phyloP scores from a whole-genome alignment of 345 rosid species.

The Arabis hirsuta region DNA sequence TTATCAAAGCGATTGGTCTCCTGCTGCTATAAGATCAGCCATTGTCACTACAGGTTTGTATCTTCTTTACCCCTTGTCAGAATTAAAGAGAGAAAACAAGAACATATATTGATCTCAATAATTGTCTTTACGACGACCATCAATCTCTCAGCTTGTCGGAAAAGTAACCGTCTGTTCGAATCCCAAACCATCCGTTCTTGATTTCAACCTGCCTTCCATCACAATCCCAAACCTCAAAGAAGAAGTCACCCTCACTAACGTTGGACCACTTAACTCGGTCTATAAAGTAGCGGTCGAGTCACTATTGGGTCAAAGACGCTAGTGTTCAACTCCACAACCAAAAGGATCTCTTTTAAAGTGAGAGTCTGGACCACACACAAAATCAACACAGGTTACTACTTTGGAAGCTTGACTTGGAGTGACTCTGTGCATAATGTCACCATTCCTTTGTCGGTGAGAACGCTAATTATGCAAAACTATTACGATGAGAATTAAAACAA shows the following conservation, averaged over 20 bases:
- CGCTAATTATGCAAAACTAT: constrained; percentile 30
- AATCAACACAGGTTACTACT: constrained; percentile 48
- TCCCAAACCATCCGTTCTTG: constrained; percentile 27
- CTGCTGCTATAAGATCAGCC: constrained; percentile 55
- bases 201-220: constrained; percentile 58
- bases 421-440: constrained; percentile 41
- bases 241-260: constrained; percentile 45
- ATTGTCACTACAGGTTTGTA: constrained; percentile 55
- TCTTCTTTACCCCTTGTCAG: neutral
- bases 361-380: constrained; percentile 36
- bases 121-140: constrained; percentile 44
- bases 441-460: constrained; percentile 50
- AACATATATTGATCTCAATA: neutral
- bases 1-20: constrained; percentile 52
- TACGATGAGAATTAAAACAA: constrained; percentile 24
- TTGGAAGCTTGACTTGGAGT: constrained; percentile 53
- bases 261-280: constrained; percentile 42
- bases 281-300: constrained; percentile 37
- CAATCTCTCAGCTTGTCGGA: constrained; percentile 53
- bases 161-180: constrained; percentile 30
- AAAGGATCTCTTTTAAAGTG: constrained; percentile 32
- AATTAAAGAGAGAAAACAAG: neutral
- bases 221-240: constrained; percentile 38
- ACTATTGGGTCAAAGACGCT: constrained; percentile 44
- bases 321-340: constrained; percentile 33